A percentile compares a stretch with the other conserved stretches of the same genome.
phyloP scores from a whole-genome alignment of 106 monocot genomes.

The Vanilla planifolia region DNA sequence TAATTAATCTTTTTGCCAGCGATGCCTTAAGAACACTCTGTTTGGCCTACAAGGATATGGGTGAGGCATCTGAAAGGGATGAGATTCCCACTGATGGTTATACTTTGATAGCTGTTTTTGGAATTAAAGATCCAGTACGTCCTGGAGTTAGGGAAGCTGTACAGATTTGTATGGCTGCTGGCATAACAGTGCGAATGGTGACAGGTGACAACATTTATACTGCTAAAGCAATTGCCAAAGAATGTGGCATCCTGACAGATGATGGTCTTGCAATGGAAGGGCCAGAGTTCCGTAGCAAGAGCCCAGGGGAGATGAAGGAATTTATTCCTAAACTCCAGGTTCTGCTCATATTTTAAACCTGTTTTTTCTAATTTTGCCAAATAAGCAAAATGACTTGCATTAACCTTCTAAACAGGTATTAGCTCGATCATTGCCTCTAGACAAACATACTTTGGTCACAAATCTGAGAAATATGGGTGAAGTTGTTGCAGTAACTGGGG shows the following conservation, averaged over 20 bases:
- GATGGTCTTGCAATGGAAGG: slow-evolving; percentile 25
- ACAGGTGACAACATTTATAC: slow-evolving; percentile 28
- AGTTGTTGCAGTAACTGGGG: slow-evolving; percentile 25
- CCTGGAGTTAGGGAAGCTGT: slow-evolving; percentile 25
- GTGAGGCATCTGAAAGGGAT: too few relatives aligned
- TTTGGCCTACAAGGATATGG: slow-evolving; percentile 15
- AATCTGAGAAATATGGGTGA: slow-evolving; percentile 10
- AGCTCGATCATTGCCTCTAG: slow-evolving; percentile 21
- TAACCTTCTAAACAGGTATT: slow-evolving; percentile 22
- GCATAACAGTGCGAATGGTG: slow-evolving; percentile 20
- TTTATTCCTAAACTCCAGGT: slow-evolving; percentile 19
- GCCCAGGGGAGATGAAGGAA: slow-evolving; percentile 5
- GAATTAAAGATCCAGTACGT: slow-evolving; percentile 26
- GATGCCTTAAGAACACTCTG: slow-evolving; percentile 24
- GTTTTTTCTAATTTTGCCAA: too few relatives aligned
- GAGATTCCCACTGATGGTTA: slow-evolving; percentile 11
- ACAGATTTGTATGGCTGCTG: slow-evolving; percentile 17
- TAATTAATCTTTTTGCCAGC: slow-evolving; percentile 14
- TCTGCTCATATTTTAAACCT: neutral
- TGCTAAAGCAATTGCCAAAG: slow-evolving; percentile 23
- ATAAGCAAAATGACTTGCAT: too few relatives aligned
- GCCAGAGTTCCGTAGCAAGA: slow-evolving; percentile 22
- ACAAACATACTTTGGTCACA: slow-evolving; percentile 15
- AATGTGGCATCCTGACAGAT: slow-evolving; percentile 28
- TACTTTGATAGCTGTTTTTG: slow-evolving; percentile 21